Evolutionary conservation across 306 rosid species (phyloP).

Genomic region (Vachellia pachyceras): DNA sequence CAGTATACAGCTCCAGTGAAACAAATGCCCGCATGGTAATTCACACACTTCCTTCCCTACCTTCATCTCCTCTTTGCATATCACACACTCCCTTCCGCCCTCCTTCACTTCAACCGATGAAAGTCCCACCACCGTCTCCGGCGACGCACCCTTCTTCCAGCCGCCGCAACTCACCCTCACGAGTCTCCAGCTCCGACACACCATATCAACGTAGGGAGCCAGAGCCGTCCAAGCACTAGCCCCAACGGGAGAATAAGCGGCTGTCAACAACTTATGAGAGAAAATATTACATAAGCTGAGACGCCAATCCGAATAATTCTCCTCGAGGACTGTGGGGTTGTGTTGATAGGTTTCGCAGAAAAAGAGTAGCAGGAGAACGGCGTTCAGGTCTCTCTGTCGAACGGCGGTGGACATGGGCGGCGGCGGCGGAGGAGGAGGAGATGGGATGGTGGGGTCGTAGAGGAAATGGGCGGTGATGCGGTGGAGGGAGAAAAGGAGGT

Average conservation of each 20-base stretch:
- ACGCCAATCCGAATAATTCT: conserved; percentile 64
- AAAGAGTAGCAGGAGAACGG: conserved; percentile 69
- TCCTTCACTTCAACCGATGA: conserved; percentile 59
- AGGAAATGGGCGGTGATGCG: conserved; percentile 59
- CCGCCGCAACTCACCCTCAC: conserved; percentile 48
- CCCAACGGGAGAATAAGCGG: conserved; percentile 51
- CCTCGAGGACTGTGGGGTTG: conserved; percentile 55
- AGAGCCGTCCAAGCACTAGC: conserved; percentile 41
- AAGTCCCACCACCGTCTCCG: conserved; percentile 57
- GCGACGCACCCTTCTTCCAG: conserved; percentile 54
- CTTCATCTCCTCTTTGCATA: conserved; percentile 83
- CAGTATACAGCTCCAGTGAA: conserved; percentile 85
- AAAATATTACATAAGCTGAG: conserved; percentile 33
- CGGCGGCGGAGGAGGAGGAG: conserved; percentile 13
- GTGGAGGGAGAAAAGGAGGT: conserved; percentile 78
- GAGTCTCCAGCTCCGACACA: conserved; percentile 64
- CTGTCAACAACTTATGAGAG: conserved; percentile 43
- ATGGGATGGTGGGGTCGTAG: background rate
- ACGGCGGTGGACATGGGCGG: conserved; percentile 34
- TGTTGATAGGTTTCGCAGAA: conserved; percentile 79
- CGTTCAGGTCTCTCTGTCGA: conserved; percentile 62
- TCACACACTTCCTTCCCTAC: conserved; percentile 77
- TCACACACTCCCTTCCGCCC: conserved; percentile 71
- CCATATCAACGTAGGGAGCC: conserved; percentile 65
- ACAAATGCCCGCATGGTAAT: conserved; percentile 83